phyloP scores from a whole-genome alignment of 73 alveolate species.

The Uronychia binucleata region DNA sequence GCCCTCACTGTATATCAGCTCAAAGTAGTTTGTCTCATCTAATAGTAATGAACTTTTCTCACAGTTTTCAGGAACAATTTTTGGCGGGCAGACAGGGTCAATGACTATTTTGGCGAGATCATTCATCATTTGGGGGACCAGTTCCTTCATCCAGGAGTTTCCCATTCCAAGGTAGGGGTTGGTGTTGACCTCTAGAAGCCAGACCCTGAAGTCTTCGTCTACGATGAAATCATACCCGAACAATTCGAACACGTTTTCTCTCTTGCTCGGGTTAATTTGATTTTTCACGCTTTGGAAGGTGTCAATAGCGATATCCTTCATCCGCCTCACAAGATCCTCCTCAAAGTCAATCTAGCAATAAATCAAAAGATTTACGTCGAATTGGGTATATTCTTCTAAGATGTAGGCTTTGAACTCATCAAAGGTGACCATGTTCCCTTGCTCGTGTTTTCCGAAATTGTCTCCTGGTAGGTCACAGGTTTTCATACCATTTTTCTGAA shows the following conservation, averaged over 20 bases:
- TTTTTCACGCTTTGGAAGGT: conserved; percentile 20
- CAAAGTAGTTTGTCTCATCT: not conserved
- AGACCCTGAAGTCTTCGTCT: conserved; percentile 63
- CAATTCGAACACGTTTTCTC: conserved; percentile 77
- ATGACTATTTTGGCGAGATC: too few relatives aligned
- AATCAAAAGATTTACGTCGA: conserved; percentile 69
- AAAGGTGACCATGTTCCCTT: conserved; percentile 81
- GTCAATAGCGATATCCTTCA: conserved; percentile 73
- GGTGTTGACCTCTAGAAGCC: conserved; percentile 71
- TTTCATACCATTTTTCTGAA: conserved; percentile 74
- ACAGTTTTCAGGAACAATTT: too few relatives aligned
- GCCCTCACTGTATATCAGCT: too few relatives aligned
- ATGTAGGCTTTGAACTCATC: conserved; percentile 72
- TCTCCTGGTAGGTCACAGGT: too few relatives aligned
- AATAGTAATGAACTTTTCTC: too few relatives aligned
- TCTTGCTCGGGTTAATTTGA: conserved; percentile 55
- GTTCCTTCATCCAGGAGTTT: too few relatives aligned
- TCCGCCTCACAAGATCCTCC: conserved; percentile 84
- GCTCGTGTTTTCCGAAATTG: conserved; percentile 74
- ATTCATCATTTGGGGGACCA: too few relatives aligned
- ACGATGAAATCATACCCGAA: conserved; percentile 83
- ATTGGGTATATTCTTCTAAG: conserved; percentile 70
- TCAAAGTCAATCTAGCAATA: too few relatives aligned
- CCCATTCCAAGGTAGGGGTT: conserved; percentile 72
- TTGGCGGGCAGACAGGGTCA: too few relatives aligned